phyloP scores from a whole-genome alignment of 805 yeast species.

The Starmerella lactis-condensi region DNA sequence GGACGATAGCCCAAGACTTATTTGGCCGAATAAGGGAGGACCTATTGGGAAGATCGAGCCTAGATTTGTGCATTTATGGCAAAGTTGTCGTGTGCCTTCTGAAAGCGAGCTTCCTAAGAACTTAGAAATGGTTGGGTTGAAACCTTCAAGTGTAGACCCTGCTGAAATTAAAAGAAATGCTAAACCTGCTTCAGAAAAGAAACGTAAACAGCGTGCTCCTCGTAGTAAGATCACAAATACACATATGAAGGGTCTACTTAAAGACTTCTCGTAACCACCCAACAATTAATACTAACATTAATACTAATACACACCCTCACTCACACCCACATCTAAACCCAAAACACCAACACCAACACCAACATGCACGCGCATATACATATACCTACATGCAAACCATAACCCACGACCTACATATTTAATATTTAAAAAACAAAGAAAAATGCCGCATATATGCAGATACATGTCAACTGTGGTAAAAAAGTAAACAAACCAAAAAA shows the following conservation, averaged over 20 bases:
- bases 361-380: too few relatives aligned
- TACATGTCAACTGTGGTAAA: too few relatives aligned
- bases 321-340: too few relatives aligned
- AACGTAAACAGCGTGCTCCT: slow-evolving; percentile 73
- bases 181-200: slow-evolving; percentile 38
- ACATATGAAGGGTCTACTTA: slow-evolving; percentile 88
- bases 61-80: slow-evolving; percentile 74
- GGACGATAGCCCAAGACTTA: slow-evolving; percentile 78
- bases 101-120: slow-evolving; percentile 63
- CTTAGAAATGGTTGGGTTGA: slow-evolving; percentile 66
- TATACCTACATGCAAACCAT: not conserved
- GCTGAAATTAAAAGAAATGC: slow-evolving; percentile 53
- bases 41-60: slow-evolving; percentile 53
- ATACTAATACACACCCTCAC: too few relatives aligned
- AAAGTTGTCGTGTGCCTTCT: slow-evolving; percentile 56
- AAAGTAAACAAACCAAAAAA: too few relatives aligned
- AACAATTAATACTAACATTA: not conserved
- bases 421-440: too few relatives aligned
- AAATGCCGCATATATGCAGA: too few relatives aligned
- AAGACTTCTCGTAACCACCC: slow-evolving; percentile 39
- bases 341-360: too few relatives aligned
- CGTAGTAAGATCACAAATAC: slow-evolving; percentile 88
- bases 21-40: slow-evolving; percentile 80
- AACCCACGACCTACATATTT: too few relatives aligned
- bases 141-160: slow-evolving; percentile 98